Percentiles rank a stretch among this genome's conserved stretches.
phyloP scores from a whole-genome alignment of 2,329 filamentous ascomycete genomes.

The Macrophomina tecta region DNA sequence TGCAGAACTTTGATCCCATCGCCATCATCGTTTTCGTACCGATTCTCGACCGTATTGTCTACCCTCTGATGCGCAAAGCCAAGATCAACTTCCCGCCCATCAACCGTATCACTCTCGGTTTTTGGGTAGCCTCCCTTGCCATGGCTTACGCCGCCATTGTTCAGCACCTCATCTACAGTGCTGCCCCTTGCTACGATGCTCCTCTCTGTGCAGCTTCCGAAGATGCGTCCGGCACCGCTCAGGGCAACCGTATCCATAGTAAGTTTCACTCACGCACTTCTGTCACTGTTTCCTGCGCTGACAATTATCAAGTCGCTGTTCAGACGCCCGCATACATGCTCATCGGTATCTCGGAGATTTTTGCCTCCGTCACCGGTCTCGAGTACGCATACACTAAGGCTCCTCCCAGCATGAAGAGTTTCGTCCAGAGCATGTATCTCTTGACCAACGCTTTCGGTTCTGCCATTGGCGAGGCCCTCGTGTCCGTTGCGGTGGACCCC shows the following conservation, averaged over 20 bases:
- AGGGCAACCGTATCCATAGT: constrained; percentile 49
- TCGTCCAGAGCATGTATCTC: constrained; percentile 62
- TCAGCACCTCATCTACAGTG: constrained; percentile 63
- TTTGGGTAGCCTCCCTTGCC: constrained; percentile 58
- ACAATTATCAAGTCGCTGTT: constrained; percentile 39
- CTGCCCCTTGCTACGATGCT: constrained; percentile 51
- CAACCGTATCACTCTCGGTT: constrained; percentile 60
- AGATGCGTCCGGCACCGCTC: constrained; percentile 37
- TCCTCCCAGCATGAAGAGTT: constrained; percentile 54
- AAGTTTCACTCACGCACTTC: background rate
- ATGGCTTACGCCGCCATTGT: constrained; percentile 63
- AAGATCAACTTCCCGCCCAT: constrained; percentile 57
- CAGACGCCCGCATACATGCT: constrained; percentile 56
- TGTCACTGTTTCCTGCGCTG: background rate
- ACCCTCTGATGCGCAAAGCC: constrained; percentile 49
- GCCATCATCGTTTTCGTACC: constrained; percentile 55
- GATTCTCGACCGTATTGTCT: constrained; percentile 50
- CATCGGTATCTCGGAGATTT: constrained; percentile 56
- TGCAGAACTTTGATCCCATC: constrained; percentile 56
- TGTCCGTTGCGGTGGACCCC: constrained; percentile 67
- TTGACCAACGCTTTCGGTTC: constrained; percentile 66
- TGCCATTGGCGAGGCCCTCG: constrained; percentile 68
- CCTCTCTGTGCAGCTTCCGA: constrained; percentile 44
- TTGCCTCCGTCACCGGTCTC: constrained; percentile 54
- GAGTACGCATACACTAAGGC: constrained; percentile 58